Base-by-base conservation (phyloP, 495 filamentous ascomycete genomes). In the Neurospora sp. region DNA sequence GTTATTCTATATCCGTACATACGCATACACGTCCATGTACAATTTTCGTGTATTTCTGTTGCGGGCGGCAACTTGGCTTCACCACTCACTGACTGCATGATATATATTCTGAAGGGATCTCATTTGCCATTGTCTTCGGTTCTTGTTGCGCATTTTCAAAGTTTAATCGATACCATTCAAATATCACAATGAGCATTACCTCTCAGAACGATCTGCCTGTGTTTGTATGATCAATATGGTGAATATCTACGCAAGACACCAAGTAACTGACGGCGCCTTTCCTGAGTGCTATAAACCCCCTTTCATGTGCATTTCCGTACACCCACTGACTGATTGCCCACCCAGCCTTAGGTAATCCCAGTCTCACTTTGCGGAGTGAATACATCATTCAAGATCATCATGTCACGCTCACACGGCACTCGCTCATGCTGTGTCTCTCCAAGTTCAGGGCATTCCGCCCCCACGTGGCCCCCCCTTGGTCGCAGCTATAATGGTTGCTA, bases 101-200 rank as follows among this genome's bases (percentile, higher is more conserved):
- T 65, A 65, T 35, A 35, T 8, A 65, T 2, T 65, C 27, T 35
- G 53, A 35, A 65, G 12, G 27, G 27, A 17, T 35, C 35, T 65
- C 27, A 17, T 65, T 35, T 65, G 27, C 17, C 53, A 61, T 35
- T 65, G 22, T 17, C 14, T 65, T 65, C 14, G 27, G 27, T 65
- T 17, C 53, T 61, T 61, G 22, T 31, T 65, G 53, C 48, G 48
- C 14, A 65, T 65, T 17, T 37, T 35, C 12, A 65, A 65, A 14
- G 53, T 73, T 44, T 53, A 73, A 76, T 73, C 75, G 75, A 76
- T 76, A 76, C 73, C 73, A 76, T 70, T 38, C 44, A 39, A 65
- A 65, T 37, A 65, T 17, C 53, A 65, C 53, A 35, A 65, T 65
- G 53, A 35, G 53, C 27, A 65, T 65, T 65, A 65, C 53, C 22